Evolutionary conservation across 805 yeast species (phyloP).

Genomic region (Schwanniomyces polymorphus): DNA sequence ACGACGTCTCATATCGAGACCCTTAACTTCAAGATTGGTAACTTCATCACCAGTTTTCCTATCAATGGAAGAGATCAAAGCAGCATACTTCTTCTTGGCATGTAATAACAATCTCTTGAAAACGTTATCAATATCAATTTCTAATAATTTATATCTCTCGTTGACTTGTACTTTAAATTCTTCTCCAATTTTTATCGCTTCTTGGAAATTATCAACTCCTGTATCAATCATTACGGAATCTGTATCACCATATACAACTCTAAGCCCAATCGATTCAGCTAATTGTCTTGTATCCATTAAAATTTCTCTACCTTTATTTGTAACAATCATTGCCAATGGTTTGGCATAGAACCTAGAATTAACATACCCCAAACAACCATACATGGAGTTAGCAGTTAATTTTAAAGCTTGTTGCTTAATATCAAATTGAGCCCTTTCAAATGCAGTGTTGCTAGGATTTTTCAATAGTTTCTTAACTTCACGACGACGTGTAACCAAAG

Average conservation of each 20-base stretch:
- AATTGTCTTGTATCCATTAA: conserved; percentile 88
- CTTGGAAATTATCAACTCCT: conserved; percentile 63
- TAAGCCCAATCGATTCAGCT: conserved; percentile 79
- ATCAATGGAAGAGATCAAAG: conserved; percentile 61
- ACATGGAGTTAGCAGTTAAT: conserved; percentile 98
- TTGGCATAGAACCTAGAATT: conserved; percentile 93
- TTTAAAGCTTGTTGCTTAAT: conserved; percentile 95
- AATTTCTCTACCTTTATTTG: conserved; percentile 94
- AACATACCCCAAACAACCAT: conserved; percentile 94
- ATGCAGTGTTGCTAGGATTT: conserved; percentile 60
- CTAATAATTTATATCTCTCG: conserved; percentile 82
- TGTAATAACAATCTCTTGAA: conserved; percentile 81
- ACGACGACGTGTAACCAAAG: conserved; percentile 86
- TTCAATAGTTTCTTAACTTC: conserved; percentile 87
- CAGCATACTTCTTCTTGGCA: conserved; percentile 98
- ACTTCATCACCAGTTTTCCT: conserved; percentile 52
- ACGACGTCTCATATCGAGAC: conserved; percentile 95
- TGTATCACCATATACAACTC: conserved; percentile 97
- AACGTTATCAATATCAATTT: conserved; percentile 93
- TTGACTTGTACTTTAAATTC: conserved; percentile 84
- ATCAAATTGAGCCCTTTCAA: conserved; percentile 82
- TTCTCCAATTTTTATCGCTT: conserved; percentile 80
- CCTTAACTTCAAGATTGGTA: conserved; percentile 81
- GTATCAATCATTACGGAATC: conserved; percentile 99
- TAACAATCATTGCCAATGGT: conserved; percentile 93